A percentile compares a stretch with the other conserved stretches of the same genome.
These are phyloP conservation scores for Evansstolkia leycettana DNA, from an alignment of 495 filamentous ascomycete species.

Conservation along the genomic window DNA sequence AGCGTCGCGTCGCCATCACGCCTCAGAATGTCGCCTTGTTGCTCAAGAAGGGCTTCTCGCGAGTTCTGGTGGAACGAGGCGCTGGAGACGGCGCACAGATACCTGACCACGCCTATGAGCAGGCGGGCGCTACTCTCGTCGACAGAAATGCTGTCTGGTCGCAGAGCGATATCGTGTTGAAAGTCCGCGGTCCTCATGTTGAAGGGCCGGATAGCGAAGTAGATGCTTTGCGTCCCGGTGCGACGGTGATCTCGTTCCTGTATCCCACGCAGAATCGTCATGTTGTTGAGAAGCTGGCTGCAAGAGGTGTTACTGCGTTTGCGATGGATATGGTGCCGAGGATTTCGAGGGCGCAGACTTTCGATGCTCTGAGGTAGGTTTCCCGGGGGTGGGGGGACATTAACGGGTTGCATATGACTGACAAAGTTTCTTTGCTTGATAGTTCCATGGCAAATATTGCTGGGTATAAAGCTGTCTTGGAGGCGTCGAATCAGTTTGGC, in stretches of 20 bases:
- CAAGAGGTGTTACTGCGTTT: conserved; percentile 52
- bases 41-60: conserved; percentile 66
- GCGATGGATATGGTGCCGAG: conserved; percentile 80
- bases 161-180: conserved; percentile 62
- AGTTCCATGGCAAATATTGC: conserved; percentile 81
- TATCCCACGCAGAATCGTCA: conserved; percentile 61
- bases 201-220: conserved; percentile 43
- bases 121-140: conserved; percentile 59
- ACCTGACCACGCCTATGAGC: conserved; percentile 55
- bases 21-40: conserved; percentile 66
- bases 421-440: conserved; percentile 1
- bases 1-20: conserved; percentile 68
- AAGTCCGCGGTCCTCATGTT: conserved; percentile 57
- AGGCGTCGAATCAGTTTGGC: conserved; percentile 73
- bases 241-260: conserved; percentile 62
- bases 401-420: background rate
- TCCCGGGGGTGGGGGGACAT: background rate
- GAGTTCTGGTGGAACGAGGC: conserved; percentile 60
- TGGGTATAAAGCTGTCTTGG: conserved; percentile 73
- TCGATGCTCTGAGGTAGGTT: conserved; percentile 52
- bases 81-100: conserved; percentile 66
- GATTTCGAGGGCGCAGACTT: conserved; percentile 70
- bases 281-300: conserved; percentile 54
- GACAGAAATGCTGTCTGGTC: conserved; percentile 51
- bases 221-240: conserved; percentile 44